These are phyloP conservation scores for Penicillium alfredii DNA, from an alignment of 495 filamentous ascomycete genomes.

Conservation along the genomic window DNA sequence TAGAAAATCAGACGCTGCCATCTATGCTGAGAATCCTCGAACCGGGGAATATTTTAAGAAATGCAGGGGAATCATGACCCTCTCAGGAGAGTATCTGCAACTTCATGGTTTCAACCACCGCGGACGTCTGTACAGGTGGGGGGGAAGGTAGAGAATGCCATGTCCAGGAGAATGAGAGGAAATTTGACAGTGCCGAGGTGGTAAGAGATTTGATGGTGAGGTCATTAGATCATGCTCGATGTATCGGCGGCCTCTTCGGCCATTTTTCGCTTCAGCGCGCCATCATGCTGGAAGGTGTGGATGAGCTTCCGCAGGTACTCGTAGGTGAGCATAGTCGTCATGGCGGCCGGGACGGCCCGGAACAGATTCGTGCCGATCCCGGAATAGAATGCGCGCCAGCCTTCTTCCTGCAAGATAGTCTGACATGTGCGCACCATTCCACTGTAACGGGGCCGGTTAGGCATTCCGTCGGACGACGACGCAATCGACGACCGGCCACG, in stretches of 20 bases:
- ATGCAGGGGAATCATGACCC: constrained; percentile 5
- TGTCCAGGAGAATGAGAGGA: constrained; percentile 3
- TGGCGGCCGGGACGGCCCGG: constrained; percentile 87
- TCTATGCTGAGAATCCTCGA: constrained; percentile 16
- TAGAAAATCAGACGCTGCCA: constrained; percentile 9
- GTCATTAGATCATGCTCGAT: constrained; percentile 20
- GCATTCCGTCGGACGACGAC: constrained; percentile 52
- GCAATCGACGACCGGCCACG: constrained; percentile 40
- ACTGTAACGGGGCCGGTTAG: constrained; percentile 62
- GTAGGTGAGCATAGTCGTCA: constrained; percentile 96
- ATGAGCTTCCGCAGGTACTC: constrained; percentile 70
- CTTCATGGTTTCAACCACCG: constrained; percentile 5
- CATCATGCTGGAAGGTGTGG: constrained; percentile 45
- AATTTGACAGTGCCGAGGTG: constrained; percentile 1
- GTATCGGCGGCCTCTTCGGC: constrained; percentile 14
- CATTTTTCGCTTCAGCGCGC: constrained; percentile 29
- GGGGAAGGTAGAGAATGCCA: constrained; percentile 1
- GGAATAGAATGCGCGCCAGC: constrained; percentile 94
- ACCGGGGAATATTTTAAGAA: constrained; percentile 9
- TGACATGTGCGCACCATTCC: constrained; percentile 78
- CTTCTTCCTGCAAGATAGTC: constrained; percentile 84
- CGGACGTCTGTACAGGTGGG: constrained; percentile 18
- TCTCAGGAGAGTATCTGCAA: constrained; percentile 11
- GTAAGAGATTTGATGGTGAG: not conserved
- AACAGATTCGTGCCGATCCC: constrained; percentile 98